Percentiles rank a stretch among this genome's conserved stretches.
These are phyloP conservation scores for Xerocomus spinulosus DNA, from an alignment of 768 basidiomycete species.

Conservation along the genomic window DNA sequence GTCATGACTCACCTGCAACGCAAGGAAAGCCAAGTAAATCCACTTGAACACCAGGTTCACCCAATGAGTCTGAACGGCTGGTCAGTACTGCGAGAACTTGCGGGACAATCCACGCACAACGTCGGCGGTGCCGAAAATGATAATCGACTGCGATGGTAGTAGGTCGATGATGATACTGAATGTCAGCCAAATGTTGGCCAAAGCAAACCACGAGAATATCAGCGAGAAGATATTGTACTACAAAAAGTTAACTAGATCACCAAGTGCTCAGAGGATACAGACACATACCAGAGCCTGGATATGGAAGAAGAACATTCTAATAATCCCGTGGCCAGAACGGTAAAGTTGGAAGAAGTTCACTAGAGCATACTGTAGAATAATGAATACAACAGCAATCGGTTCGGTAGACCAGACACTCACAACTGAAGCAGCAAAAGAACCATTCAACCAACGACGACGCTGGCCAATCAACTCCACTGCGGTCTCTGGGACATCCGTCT, in stretches of 20 bases:
- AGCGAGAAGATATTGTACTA: conserved; percentile 84
- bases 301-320: conserved; percentile 97
- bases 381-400: background rate
- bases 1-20: conserved; percentile 54
- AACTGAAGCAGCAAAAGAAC: conserved; percentile 89
- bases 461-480: conserved; percentile 92
- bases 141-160: conserved; percentile 48
- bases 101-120: conserved; percentile 48
- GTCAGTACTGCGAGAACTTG: background rate
- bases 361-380: conserved; percentile 67
- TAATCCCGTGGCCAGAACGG: conserved; percentile 76
- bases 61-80: conserved; percentile 65
- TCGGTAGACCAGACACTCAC: conserved; percentile 40
- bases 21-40: conserved; percentile 83
- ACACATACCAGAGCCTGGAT: conserved; percentile 80
- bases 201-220: conserved; percentile 88
- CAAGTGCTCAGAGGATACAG: background rate
- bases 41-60: conserved; percentile 78
- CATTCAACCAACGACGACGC: conserved; percentile 94
- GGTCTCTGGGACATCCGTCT: conserved; percentile 94
- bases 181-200: conserved; percentile 92
- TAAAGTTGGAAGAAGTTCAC: conserved; percentile 92
- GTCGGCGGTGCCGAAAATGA: conserved; percentile 66
- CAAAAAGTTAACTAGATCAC: conserved; percentile 1
- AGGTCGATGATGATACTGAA: conserved; percentile 94